A percentile compares a stretch with the other conserved stretches of the same genome.
These are phyloP conservation scores for Aechmea fasciata DNA, from an alignment of 176 grass and related monocot species.

Conservation along the genomic window DNA sequence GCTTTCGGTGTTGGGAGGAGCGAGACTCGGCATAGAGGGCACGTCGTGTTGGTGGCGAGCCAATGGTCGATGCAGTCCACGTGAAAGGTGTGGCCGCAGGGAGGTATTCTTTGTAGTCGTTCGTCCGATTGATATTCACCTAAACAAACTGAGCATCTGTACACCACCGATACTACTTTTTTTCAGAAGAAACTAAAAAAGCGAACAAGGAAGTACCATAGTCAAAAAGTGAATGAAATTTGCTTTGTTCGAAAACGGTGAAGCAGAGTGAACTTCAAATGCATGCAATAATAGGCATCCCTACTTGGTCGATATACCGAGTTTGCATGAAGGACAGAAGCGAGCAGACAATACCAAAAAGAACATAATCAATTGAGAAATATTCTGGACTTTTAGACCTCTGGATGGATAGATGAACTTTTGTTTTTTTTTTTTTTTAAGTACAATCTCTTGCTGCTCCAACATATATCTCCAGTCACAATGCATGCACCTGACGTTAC, in stretches of 20 bases:
- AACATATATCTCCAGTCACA: no score
- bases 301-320: no score
- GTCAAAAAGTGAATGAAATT: no score
- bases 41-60: constrained; percentile 80
- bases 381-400: no score
- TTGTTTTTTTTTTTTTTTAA: no score
- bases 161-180: constrained; percentile 2
- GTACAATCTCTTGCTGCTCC: no score
- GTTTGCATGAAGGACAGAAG: no score
- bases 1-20: constrained; percentile 50
- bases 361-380: no score
- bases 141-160: constrained; percentile 88
- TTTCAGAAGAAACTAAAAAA: constrained; percentile 13
- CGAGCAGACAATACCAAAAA: no score
- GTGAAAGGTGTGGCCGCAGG: constrained; percentile 90
- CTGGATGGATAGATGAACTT: no score
- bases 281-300: no score
- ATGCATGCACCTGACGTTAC: no score
- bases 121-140: constrained; percentile 86
- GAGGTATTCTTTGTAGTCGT: constrained; percentile 79
- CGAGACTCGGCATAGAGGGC: constrained; percentile 79
- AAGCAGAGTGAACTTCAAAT: background rate
- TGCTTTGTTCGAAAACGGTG: background rate
- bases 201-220: background rate
- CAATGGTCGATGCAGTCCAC: constrained; percentile 85